Evolutionary conservation across 2,329 filamentous ascomycete species (phyloP).

Genomic region (Ophiostoma ulmi): DNA sequence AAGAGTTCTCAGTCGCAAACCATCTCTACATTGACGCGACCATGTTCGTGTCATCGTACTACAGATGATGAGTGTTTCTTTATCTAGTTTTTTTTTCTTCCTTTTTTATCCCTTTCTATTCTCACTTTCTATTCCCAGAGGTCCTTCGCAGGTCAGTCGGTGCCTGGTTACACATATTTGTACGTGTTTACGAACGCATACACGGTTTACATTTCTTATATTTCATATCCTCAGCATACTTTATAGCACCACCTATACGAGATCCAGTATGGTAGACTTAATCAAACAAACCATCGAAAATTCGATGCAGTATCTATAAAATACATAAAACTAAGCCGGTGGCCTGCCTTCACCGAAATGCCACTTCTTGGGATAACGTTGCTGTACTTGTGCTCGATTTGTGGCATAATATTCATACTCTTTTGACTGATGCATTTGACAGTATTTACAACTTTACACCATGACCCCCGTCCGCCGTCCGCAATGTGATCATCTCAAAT

Average conservation of each 20-base stretch:
- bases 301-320: too few relatives aligned
- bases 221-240: neutral
- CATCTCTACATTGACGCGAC: constrained; percentile 42
- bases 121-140: too few relatives aligned
- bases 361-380: too few relatives aligned
- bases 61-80: neutral
- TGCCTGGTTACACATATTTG: too few relatives aligned
- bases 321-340: neutral
- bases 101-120: neutral
- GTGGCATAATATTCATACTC: neutral
- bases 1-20: constrained; percentile 40
- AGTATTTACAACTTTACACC: neutral
- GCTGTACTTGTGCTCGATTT: neutral
- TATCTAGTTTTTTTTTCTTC: neutral
- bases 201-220: neutral
- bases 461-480: neutral
- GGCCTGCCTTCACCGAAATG: too few relatives aligned
- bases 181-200: neutral
- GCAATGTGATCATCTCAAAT: constrained; percentile 15
- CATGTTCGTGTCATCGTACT: constrained; percentile 34
- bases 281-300: too few relatives aligned
- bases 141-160: too few relatives aligned
- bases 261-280: neutral
- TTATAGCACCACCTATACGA: neutral
- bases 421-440: neutral